Evolutionary conservation across 129 eudicot species (phyloP), one percentile per base, ranked within the genome.

Genomic region (Tagetes patula): DNA sequence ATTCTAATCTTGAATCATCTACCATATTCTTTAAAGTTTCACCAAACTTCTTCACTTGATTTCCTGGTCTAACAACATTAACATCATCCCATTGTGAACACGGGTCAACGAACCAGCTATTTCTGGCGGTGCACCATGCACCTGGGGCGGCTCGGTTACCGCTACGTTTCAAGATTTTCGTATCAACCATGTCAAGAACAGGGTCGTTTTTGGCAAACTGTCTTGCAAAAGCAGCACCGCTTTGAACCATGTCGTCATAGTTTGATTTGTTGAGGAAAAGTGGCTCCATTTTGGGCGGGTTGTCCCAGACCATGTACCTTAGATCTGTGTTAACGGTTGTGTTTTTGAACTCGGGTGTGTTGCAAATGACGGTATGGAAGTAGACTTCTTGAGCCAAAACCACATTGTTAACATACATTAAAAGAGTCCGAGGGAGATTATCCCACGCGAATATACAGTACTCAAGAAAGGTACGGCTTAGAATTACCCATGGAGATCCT

Each of bases 271-370:
- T 80, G 14, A 95, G 88, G 73, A 69, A 86, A 34, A 67, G 90
- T 45, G 99, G 97, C 76, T 95, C 97, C 99, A 95, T 95, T 72
- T 88, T 91, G 3, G 99, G 99, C 31, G 99, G 97, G 80, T 84
- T 82, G 71, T 95, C 96, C 97, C 99, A 95, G 13, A 91, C 90
- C 86, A 95, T 82, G 76, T 81, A 95, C 82, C 99, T 88, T 74
- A 95, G 63, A 71, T 95, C 96, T 1, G 80, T 66, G 53, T 95
- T 91, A 33, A 95, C 85, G 4, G 95, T 95, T 8, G 86, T 86
- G 85, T 95, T 95, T 69, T 76, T 95, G 83, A 88, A 95, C 34
- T 95, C 95, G 0, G 85, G 96, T 46, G 99, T 63, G 72, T 95
- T 95, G 81, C 99, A 95, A 75, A 84, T 65, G 59, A 91, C 99